Evolutionary conservation across 164 flowering plant genomes (phyloP), one percentile per base, ranked within the genome.

Genomic region (Nymphaea colorata): DNA sequence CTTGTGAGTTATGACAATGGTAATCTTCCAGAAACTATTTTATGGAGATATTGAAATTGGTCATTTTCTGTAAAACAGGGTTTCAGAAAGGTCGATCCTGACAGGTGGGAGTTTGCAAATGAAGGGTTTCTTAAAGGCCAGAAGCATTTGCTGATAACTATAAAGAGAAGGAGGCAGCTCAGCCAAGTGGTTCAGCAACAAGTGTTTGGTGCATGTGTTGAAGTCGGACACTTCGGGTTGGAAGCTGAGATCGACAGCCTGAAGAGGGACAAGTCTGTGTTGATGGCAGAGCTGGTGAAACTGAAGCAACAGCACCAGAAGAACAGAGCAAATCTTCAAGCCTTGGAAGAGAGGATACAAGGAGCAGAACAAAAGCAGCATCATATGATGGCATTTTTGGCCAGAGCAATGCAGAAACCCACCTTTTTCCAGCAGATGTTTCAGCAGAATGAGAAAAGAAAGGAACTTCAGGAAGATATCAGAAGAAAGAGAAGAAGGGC

Each of bases 41-140:
- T 25, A 25, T 25, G 36, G 0, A 25, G 36, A 25, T 25, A 25
- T 1, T 25, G 36, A 25, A 25, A 25, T 25, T 25, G 36, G 36
- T 25, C 36, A 25, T 25, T 25, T 25, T 25, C 36, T 25, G 36
- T 25, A 25, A 25, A 25, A 25, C 84, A 92, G 98, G 98, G 96
- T 0, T 92, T 92, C 74, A 83, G 82, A 70, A 92, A 92, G 75
- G 82, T 92, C 43, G 91, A 92, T 81, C 82, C 92, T 59, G 96
- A 92, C 66, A 25, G 36, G 36, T 25, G 36, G 36, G 36, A 25
- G 36, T 25, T 91, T 82, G 96, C 97, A 3, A 85, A 84, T 79
- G 98, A 89, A 73, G 84, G 77, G 45, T 92, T 92, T 76, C 77
- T 88, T 2, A 84, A 81, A 80, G 98, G 94, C 41, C 83, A 86